A percentile compares a stretch with the other conserved stretches of the same genome.
Evolutionary conservation across 75 land plant genomes (phyloP).

Genomic region (Picea glauca): DNA sequence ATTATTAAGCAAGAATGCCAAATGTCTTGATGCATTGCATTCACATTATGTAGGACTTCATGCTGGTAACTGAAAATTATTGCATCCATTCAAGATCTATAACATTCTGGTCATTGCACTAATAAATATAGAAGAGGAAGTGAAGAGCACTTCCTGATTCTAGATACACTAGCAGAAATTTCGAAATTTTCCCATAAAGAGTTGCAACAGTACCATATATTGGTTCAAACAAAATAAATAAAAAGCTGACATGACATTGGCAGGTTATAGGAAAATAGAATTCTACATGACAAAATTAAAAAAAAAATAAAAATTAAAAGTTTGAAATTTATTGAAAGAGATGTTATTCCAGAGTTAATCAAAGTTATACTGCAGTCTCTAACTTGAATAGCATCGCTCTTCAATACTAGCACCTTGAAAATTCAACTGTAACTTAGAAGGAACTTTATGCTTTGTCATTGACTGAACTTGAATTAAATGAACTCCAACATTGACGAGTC

Average conservation of each 20-base stretch:
- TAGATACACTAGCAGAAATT: too few relatives aligned
- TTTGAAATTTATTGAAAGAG: neutral
- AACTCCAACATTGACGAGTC: slow-evolving; percentile 36
- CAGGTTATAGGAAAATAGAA: neutral
- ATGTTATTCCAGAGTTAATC: neutral
- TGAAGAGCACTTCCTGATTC: too few relatives aligned
- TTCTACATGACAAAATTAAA: neutral
- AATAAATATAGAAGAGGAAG: too few relatives aligned
- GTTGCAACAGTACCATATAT: too few relatives aligned
- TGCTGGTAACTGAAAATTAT: too few relatives aligned
- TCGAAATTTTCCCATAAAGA: too few relatives aligned
- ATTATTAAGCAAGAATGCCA: too few relatives aligned
- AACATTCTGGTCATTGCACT: too few relatives aligned
- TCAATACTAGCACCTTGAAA: neutral
- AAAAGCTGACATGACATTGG: neutral
- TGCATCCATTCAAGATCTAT: too few relatives aligned
- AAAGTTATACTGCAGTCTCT: neutral
- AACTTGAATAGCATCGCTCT: neutral
- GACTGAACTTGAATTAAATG: slow-evolving; percentile 8
- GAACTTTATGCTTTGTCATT: slow-evolving; percentile 7
- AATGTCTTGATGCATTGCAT: too few relatives aligned
- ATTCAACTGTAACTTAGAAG: neutral
- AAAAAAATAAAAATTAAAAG: neutral
- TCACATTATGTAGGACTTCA: too few relatives aligned
- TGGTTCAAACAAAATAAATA: neutral